Evolutionary conservation across 2,329 filamentous ascomycete genomes (phyloP).

Genomic region (Penicillium carneum): DNA sequence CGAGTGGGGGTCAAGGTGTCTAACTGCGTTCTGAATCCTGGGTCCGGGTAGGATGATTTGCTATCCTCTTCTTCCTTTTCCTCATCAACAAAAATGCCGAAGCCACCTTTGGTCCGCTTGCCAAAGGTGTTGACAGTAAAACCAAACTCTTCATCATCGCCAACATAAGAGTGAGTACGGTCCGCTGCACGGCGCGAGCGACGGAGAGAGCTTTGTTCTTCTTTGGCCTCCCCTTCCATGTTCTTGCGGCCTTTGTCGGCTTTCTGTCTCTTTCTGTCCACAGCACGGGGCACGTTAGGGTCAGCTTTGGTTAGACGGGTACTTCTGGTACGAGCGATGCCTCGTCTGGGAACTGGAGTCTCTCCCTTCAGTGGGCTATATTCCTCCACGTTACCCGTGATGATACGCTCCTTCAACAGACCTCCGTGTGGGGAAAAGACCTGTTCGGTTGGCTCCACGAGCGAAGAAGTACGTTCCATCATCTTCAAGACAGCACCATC

Average conservation of each 20-base stretch:
- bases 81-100: conserved; percentile 51
- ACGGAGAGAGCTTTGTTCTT: conserved; percentile 31
- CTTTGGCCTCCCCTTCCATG: conserved; percentile 24
- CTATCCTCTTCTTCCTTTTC: conserved; percentile 8
- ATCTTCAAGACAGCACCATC: conserved; percentile 54
- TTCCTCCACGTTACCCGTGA: conserved; percentile 59
- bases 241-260: conserved; percentile 24
- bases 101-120: conserved; percentile 40
- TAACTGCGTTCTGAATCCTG: conserved; percentile 10
- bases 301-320: conserved; percentile 42
- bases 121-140: conserved; percentile 42
- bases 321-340: conserved; percentile 40
- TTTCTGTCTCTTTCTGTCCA: conserved; percentile 39
- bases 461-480: conserved; percentile 56
- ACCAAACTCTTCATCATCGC: conserved; percentile 46
- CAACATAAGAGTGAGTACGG: conserved; percentile 31
- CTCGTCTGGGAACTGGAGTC: conserved; percentile 51
- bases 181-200: conserved; percentile 29
- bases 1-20: conserved; percentile 32
- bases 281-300: conserved; percentile 42
- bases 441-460: conserved; percentile 56
- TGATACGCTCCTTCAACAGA: conserved; percentile 54
- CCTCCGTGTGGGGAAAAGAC: conserved; percentile 56
- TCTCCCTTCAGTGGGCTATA: conserved; percentile 57
- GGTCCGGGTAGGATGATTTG: conserved; percentile 22